phyloP scores from a whole-genome alignment of 768 basidiomycete genomes.

The Mycena olivaceomarginata region DNA sequence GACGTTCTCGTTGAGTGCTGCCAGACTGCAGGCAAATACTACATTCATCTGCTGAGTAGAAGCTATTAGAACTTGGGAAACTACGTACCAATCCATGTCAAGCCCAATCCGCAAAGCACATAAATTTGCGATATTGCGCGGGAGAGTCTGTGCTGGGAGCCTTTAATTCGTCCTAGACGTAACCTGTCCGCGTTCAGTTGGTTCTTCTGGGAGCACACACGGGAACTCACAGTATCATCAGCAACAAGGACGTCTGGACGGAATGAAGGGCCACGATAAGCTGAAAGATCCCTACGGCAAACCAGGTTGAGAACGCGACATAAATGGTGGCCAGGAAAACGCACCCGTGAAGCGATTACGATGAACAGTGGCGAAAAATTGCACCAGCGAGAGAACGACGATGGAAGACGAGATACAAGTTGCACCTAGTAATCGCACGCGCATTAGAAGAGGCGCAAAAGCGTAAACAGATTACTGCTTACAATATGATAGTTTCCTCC shows the following conservation, averaged over 20 bases:
- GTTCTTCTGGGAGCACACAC: background rate
- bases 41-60: background rate
- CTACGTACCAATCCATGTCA: background rate
- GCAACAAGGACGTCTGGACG: background rate
- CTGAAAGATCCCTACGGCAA: background rate
- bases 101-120: constrained; percentile 9
- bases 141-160: background rate
- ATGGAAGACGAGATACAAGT: background rate
- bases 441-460: background rate
- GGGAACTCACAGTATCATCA: background rate
- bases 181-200: background rate
- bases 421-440: background rate
- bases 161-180: background rate
- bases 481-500: background rate
- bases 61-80: background rate
- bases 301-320: background rate
- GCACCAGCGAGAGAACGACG: background rate
- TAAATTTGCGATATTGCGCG: constrained; percentile 2
- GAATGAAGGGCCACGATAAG: background rate
- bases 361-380: background rate
- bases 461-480: background rate
- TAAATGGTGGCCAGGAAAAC: background rate
- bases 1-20: background rate
- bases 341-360: background rate
- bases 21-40: background rate